Conservation (phyloP, 192 early-diverging fungal species). For the Dispira parvispora region DNA sequence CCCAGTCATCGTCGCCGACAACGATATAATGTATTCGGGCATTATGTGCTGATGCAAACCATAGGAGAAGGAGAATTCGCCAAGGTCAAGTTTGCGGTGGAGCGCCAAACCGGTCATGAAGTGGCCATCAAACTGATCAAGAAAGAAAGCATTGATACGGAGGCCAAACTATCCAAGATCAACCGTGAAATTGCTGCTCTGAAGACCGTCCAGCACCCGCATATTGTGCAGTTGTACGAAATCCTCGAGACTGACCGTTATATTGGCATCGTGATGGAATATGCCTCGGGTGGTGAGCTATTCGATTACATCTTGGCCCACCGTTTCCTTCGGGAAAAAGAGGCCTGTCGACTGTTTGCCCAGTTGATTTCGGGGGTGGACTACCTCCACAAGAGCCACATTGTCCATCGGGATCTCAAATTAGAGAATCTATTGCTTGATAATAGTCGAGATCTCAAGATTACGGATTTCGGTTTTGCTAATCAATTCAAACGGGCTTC, state of each 20-base stretch:
- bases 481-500: constrained; percentile 61
- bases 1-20: background rate
- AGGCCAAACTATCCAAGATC: constrained; percentile 70
- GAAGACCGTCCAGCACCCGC: constrained; percentile 73
- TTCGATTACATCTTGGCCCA: constrained; percentile 96
- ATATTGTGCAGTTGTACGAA: constrained; percentile 85
- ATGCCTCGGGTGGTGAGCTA: constrained; percentile 89
- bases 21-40: constrained; percentile 52
- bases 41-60: constrained; percentile 88
- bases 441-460: constrained; percentile 77
- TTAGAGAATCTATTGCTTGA: constrained; percentile 92
- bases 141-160: constrained; percentile 74
- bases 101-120: constrained; percentile 55
- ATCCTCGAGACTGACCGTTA: constrained; percentile 93
- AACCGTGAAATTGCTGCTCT: constrained; percentile 89
- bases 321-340: constrained; percentile 78
- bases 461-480: constrained; percentile 99
- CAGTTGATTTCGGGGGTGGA: constrained; percentile 84
- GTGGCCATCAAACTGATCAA: constrained; percentile 94
- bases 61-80: constrained; percentile 97
- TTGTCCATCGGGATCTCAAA: constrained; percentile 95
- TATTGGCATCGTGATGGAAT: constrained; percentile 95
- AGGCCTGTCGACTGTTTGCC: constrained; percentile 81
- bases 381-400: constrained; percentile 83
- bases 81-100: constrained; percentile 90